A percentile compares a stretch with the other conserved stretches of the same genome.
These are phyloP conservation scores for Metarhizium brunneum DNA, from an alignment of 2,329 filamentous ascomycete genomes.

Conservation along the genomic window DNA sequence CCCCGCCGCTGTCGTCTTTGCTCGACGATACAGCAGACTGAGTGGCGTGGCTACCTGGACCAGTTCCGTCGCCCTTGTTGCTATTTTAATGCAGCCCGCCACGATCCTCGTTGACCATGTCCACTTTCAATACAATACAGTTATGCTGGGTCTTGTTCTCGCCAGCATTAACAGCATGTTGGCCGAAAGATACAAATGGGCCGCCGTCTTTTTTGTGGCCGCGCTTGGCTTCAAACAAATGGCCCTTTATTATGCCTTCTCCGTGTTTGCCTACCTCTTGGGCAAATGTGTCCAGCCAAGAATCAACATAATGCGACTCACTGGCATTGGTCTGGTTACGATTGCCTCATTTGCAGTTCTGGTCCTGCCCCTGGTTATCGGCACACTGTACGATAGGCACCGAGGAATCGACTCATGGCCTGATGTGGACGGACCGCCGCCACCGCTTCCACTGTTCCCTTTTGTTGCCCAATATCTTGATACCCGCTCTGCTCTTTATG, in stretches of 20 bases:
- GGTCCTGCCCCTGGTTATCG: slow-evolving; percentile 64
- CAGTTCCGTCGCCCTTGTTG: slow-evolving; percentile 73
- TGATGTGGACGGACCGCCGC: slow-evolving; percentile 47
- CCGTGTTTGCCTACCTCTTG: slow-evolving; percentile 83
- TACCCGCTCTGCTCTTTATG: slow-evolving; percentile 60
- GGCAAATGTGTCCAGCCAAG: slow-evolving; percentile 75
- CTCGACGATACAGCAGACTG: slow-evolving; percentile 68
- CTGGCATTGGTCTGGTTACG: slow-evolving; percentile 69
- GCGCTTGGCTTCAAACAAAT: slow-evolving; percentile 99
- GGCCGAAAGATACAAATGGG: slow-evolving; percentile 77
- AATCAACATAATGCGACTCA: slow-evolving; percentile 56
- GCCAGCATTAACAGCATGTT: slow-evolving; percentile 84
- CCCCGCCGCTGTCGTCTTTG: slow-evolving; percentile 76
- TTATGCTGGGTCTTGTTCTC: slow-evolving; percentile 89
- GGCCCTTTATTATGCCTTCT: slow-evolving; percentile 94
- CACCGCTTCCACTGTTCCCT: slow-evolving; percentile 52
- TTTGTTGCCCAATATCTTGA: slow-evolving; percentile 51
- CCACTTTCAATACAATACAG: slow-evolving; percentile 96
- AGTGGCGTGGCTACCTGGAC: slow-evolving; percentile 75
- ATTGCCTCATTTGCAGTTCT: slow-evolving; percentile 63
- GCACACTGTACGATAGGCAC: slow-evolving; percentile 59
- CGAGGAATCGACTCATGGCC: slow-evolving; percentile 50
- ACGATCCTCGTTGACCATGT: slow-evolving; percentile 91
- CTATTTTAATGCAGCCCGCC: slow-evolving; percentile 84
- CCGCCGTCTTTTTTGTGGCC: slow-evolving; percentile 85